phyloP scores from a whole-genome alignment of 108 stramenopile genomes.

The Aurantiochytrium sp. region DNA sequence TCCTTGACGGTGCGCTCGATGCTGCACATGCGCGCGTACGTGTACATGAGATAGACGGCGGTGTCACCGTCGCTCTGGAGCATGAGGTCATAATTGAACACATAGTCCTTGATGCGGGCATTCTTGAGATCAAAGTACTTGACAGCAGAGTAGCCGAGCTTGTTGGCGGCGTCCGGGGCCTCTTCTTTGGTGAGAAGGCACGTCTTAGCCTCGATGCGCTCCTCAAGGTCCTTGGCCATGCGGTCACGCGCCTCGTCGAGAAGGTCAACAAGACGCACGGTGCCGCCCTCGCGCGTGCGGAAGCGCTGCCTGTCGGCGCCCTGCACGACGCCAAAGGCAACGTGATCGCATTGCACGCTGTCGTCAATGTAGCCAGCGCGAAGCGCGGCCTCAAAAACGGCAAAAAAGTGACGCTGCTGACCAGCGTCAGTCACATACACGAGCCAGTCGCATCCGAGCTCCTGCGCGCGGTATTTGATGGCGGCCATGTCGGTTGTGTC shows the following conservation, averaged over 20 bases:
- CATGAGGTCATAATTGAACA: slow-evolving; percentile 97
- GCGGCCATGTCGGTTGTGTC: slow-evolving; percentile 99
- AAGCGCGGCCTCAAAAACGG: slow-evolving; percentile 83
- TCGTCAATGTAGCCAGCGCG: slow-evolving; percentile 80
- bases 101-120: slow-evolving; percentile 92
- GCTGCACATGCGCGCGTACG: slow-evolving; percentile 88
- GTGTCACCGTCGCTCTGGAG: slow-evolving; percentile 97
- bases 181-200: slow-evolving; percentile 71
- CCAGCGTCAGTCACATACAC: slow-evolving; percentile 94
- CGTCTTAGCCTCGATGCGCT: slow-evolving; percentile 63
- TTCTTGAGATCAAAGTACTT: slow-evolving; percentile 98
- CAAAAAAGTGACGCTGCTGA: slow-evolving; percentile 88
- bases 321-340: slow-evolving; percentile 94
- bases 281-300: slow-evolving; percentile 93
- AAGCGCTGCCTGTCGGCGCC: slow-evolving; percentile 97
- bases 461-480: slow-evolving; percentile 76
- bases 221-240: slow-evolving; percentile 69
- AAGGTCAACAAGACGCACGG: slow-evolving; percentile 93
- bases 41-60: slow-evolving; percentile 93
- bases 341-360: slow-evolving; percentile 69
- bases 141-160: slow-evolving; percentile 94
- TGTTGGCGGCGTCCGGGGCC: slow-evolving; percentile 72
- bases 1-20: slow-evolving; percentile 82
- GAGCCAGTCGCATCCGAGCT: slow-evolving; percentile 68
- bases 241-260: slow-evolving; percentile 83